These are phyloP conservation scores for Ramaria sp. DNA, from an alignment of 768 basidiomycete genomes.

Conservation along the genomic window DNA sequence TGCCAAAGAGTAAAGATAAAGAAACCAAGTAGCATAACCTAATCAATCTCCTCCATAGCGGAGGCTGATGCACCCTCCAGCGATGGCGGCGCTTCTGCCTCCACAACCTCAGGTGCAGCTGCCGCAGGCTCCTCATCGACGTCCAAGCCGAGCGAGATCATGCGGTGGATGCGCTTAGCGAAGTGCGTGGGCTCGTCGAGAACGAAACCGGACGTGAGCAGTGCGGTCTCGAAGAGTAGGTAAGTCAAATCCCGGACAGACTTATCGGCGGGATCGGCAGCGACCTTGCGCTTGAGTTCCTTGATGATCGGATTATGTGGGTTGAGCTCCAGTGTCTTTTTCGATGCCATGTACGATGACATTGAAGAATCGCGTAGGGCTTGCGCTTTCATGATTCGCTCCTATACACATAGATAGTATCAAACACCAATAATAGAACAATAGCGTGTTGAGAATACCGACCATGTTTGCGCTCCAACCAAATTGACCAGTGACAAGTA, in stretches of 20 bases:
- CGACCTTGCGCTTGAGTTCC: slow-evolving; percentile 91
- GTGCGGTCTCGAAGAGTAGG: slow-evolving; percentile 93
- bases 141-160: slow-evolving; percentile 90
- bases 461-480: slow-evolving; percentile 99
- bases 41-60: slow-evolving; percentile 97
- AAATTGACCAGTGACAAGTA: slow-evolving; percentile 96
- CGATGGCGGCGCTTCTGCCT: slow-evolving; percentile 38
- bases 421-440: neutral
- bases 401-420: slow-evolving; percentile 27
- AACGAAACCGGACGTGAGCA: slow-evolving; percentile 91
- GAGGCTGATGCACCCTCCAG: slow-evolving; percentile 56
- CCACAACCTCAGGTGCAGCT: slow-evolving; percentile 29
- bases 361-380: slow-evolving; percentile 92
- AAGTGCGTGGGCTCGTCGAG: slow-evolving; percentile 93
- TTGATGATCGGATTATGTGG: slow-evolving; percentile 86
- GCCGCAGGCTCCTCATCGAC: slow-evolving; percentile 62
- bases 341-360: slow-evolving; percentile 98
- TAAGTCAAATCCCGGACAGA: slow-evolving; percentile 94
- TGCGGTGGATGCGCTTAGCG: slow-evolving; percentile 92
- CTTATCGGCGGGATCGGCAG: slow-evolving; percentile 98
- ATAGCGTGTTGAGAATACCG: slow-evolving; percentile 15
- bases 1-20: slow-evolving; percentile 16
- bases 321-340: slow-evolving; percentile 98
- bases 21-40: slow-evolving; percentile 19
- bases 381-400: slow-evolving; percentile 99